Evolutionary conservation across 306 rosid species (phyloP), one percentile per base, ranked within the genome.

Genomic region (Acacia crassicarpa): DNA sequence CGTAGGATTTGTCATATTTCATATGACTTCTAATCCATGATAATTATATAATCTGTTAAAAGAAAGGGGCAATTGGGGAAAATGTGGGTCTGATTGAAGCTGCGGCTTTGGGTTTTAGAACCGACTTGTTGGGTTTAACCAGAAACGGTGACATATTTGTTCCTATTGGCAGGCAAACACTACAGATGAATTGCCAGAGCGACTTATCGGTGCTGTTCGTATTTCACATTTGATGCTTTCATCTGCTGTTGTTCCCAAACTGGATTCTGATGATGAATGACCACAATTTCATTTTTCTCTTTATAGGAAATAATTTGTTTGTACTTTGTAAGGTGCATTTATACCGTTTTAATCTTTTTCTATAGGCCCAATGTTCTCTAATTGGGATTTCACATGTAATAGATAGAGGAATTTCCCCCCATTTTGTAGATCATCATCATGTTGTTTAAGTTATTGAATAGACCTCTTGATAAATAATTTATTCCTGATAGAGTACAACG

Each of bases 201-300:
- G 94, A 89, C 93, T 95, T 73, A 88, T 95, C 74, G 98, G 99
- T 58, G 99, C 99, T 12, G 97, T 93, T 76, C 98, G 99, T 6
- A 73, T 93, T 74, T 93, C 98, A 74, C 99, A 95, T 82, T 75
- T 95, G 78, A 92, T 91, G 78, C 98, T 95, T 49, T 80, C 84
- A 43, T 87, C 98, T 40, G 98, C 99, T 70, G 68, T 86, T 69
- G 90, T 89, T 32, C 93, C 99, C 10, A 92, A 92, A 76, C 85
- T 95, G 85, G 98, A 90, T 11, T 80, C 80, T 46, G 97, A 92
- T 73, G 85, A 41, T 90, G 89, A 92, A 75, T 4, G 43, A 73
- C 78, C 23, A 44, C 45, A 66, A 5, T 72, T 76, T 83, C 76
- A 78, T 33, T 10, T 41, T 67, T 70, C 72, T 89, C 82, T n/a